Evolutionary conservation across 2,329 filamentous ascomycete species (phyloP).

Genomic region (Colletotrichum chlorophyti): DNA sequence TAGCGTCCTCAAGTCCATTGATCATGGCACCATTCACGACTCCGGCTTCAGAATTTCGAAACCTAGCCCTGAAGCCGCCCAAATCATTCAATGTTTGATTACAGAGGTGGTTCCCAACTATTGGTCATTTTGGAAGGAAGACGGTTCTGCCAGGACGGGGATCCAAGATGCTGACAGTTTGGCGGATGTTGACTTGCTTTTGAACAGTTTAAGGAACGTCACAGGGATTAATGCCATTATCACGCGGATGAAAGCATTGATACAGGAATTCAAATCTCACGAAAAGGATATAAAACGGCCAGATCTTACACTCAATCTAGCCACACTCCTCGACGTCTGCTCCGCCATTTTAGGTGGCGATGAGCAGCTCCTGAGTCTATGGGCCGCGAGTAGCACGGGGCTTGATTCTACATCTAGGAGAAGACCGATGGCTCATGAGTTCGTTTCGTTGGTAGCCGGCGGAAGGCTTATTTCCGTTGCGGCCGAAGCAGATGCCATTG

Average conservation of each 20-base stretch:
- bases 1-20: slow-evolving; percentile 59
- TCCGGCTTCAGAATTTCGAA: slow-evolving; percentile 61
- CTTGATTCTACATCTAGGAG: slow-evolving; percentile 31
- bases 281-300: slow-evolving; percentile 45
- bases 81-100: slow-evolving; percentile 78
- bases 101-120: slow-evolving; percentile 81
- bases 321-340: slow-evolving; percentile 52
- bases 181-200: slow-evolving; percentile 56
- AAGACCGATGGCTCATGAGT: slow-evolving; percentile 48
- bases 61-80: slow-evolving; percentile 73
- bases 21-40: slow-evolving; percentile 33
- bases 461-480: slow-evolving; percentile 57
- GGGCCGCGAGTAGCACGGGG: slow-evolving; percentile 38
- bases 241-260: slow-evolving; percentile 69
- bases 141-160: slow-evolving; percentile 34
- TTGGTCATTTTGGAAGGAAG: slow-evolving; percentile 70
- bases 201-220: slow-evolving; percentile 73
- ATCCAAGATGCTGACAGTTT: slow-evolving; percentile 28
- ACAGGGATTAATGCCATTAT: slow-evolving; percentile 80
- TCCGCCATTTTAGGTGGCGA: slow-evolving; percentile 47
- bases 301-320: slow-evolving; percentile 51
- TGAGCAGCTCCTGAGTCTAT: slow-evolving; percentile 44
- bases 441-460: slow-evolving; percentile 53
- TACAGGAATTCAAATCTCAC: slow-evolving; percentile 55
- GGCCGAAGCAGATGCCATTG: slow-evolving; percentile 61